A percentile compares a stretch with the other conserved stretches of the same genome.
Evolutionary conservation across 805 yeast genomes (phyloP).

Genomic region (Citeromyces nyonsensis): DNA sequence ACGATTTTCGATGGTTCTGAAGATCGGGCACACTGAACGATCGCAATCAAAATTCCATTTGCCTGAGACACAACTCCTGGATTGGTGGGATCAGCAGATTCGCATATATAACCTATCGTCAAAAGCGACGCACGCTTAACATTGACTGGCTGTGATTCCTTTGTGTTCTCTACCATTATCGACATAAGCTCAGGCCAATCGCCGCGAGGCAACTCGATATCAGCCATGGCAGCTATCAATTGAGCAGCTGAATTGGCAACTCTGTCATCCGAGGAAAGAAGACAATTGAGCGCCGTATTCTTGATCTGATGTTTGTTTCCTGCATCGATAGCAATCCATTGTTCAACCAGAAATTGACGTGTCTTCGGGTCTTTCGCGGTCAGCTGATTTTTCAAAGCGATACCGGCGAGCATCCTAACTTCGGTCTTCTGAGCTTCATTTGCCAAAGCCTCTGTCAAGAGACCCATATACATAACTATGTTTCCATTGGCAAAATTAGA

Average conservation of each 20-base stretch:
- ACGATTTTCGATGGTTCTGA: conserved; percentile 64
- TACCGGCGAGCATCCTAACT: conserved; percentile 83
- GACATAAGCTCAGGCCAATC: conserved; percentile 85
- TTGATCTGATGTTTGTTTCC: conserved; percentile 50
- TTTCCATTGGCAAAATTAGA: conserved; percentile 55
- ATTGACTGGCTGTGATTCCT: conserved; percentile 57
- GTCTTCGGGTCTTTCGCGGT: conserved; percentile 64
- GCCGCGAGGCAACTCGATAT: conserved; percentile 74
- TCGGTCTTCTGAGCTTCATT: conserved; percentile 52
- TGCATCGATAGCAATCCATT: conserved; percentile 57
- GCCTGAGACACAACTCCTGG: conserved; percentile 71
- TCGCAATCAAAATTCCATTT: conserved; percentile 85
- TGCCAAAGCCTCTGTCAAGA: conserved; percentile 57
- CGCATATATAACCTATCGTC: conserved; percentile 93
- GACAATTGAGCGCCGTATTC: conserved; percentile 42
- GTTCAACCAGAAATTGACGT: conserved; percentile 40
- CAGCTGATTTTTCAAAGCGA: conserved; percentile 76
- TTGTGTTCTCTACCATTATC: conserved; percentile 75
- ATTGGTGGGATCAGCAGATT: conserved; percentile 74
- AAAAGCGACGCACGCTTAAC: conserved; percentile 79
- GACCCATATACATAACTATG: conserved; percentile 58
- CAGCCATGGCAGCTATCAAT: conserved; percentile 93
- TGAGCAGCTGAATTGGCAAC: conserved; percentile 88
- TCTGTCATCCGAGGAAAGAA: conserved; percentile 51
- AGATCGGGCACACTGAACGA: conserved; percentile 90